Conservation (phyloP, 805 yeast genomes). For the Hyphopichia homilentoma region DNA sequence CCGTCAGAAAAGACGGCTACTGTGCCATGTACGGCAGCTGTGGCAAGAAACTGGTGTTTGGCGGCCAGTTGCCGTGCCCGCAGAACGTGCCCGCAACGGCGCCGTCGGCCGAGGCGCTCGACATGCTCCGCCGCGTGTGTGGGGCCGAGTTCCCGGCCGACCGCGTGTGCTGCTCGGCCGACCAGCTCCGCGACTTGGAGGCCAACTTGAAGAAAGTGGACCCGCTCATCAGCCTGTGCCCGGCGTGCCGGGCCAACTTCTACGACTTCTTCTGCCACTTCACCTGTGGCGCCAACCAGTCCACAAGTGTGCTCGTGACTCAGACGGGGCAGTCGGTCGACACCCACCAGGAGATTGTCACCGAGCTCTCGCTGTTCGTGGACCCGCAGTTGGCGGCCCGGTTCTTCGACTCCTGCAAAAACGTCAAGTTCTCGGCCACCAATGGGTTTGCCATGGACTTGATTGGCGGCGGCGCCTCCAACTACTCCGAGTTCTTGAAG, state of each 20-base stretch:
- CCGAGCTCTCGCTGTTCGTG: constrained; percentile 64
- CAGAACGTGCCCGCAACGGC: constrained; percentile 45
- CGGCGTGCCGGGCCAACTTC: constrained; percentile 88
- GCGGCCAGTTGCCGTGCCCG: constrained; percentile 77
- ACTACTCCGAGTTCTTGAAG: constrained; percentile 68
- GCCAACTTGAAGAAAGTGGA: constrained; percentile 44
- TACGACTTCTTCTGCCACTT: constrained; percentile 80
- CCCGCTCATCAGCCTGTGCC: constrained; percentile 53
- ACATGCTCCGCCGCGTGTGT: constrained; percentile 56
- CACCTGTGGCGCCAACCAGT: constrained; percentile 86
- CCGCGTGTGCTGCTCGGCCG: constrained; percentile 65
- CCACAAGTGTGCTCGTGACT: constrained; percentile 67
- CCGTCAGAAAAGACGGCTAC: constrained; percentile 38
- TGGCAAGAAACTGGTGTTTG: constrained; percentile 79
- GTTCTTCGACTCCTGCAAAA: constrained; percentile 81
- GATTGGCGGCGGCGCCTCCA: constrained; percentile 94
- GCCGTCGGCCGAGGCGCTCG: constrained; percentile 44
- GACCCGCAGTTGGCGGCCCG: constrained; percentile 55
- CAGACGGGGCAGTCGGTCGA: constrained; percentile 45
- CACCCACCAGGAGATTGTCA: constrained; percentile 56
- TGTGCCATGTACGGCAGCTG: constrained; percentile 64
- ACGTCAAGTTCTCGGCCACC: constrained; percentile 88
- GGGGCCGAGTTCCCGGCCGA: constrained; percentile 61
- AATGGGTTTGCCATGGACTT: constrained; percentile 96
- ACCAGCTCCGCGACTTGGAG: constrained; percentile 56